Evolutionary conservation across 176 grass and related monocot species (phyloP).

Genomic region (Leersia perrieri): DNA sequence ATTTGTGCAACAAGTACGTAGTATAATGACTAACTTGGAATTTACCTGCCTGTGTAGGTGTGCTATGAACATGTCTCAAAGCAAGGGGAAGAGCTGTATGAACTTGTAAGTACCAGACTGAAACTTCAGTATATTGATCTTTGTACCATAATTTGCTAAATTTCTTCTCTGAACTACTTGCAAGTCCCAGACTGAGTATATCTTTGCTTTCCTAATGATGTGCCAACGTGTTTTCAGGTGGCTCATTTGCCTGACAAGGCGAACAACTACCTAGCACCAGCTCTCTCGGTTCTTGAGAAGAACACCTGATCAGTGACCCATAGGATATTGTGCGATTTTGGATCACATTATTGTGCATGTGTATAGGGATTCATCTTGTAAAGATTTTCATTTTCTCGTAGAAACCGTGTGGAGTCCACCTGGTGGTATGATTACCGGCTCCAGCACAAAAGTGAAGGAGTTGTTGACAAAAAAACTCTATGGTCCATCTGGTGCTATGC

Average conservation of each 20-base stretch:
- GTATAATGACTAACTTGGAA: constrained; percentile 2
- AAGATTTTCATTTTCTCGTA: background rate
- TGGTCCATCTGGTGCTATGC: background rate
- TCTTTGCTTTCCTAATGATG: background rate
- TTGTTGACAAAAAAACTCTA: background rate
- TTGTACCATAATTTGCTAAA: background rate
- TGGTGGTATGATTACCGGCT: background rate
- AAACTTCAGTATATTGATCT: constrained; percentile 2
- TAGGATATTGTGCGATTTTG: background rate
- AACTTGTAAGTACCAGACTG: constrained; percentile 64
- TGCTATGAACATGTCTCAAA: constrained; percentile 89
- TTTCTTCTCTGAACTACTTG: background rate
- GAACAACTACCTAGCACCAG: constrained; percentile 93
- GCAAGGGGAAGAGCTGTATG: constrained; percentile 79
- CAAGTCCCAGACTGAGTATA: too few species aligned
- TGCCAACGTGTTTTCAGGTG: constrained; percentile 46
- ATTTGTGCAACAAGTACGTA: constrained; percentile 1
- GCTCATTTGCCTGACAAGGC: constrained; percentile 98
- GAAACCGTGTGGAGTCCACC: constrained; percentile 14
- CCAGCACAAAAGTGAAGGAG: background rate
- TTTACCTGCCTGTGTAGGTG: constrained; percentile 39
- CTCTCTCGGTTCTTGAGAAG: constrained; percentile 91
- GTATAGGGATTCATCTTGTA: background rate
- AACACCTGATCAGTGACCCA: constrained; percentile 62
- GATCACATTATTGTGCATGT: background rate